phyloP scores from a whole-genome alignment of 179 eudicot species.

The Spinacia oleracea region DNA sequence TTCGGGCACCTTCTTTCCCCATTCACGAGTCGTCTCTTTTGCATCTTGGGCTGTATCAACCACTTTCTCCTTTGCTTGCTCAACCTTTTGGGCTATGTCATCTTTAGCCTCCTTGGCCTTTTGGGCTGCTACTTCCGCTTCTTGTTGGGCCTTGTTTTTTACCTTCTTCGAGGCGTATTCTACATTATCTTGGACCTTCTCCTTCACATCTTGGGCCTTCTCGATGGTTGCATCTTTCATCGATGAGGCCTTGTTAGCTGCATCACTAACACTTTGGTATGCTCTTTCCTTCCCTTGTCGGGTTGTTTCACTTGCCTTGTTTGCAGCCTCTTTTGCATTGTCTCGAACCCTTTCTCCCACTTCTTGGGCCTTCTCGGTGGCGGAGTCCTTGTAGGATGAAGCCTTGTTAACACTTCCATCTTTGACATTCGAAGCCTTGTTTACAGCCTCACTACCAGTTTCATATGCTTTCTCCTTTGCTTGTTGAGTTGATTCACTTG shows the following conservation, averaged over 20 bases:
- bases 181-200: not conserved
- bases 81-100: not conserved
- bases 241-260: not conserved
- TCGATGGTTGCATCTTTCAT: not conserved
- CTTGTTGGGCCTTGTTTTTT: not conserved
- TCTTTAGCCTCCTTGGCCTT: constrained; percentile 4
- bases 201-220: not conserved
- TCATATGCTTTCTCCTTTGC: constrained; percentile 5
- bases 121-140: not conserved
- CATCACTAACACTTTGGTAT: not conserved
- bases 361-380: not conserved
- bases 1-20: constrained; percentile 13
- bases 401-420: not conserved
- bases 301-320: not conserved
- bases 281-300: not conserved
- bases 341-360: not conserved
- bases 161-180: not conserved
- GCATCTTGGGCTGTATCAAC: not conserved
- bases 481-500: not conserved
- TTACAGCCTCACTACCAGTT: not conserved
- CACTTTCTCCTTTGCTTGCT: not conserved
- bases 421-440: not conserved
- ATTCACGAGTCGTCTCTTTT: not conserved
- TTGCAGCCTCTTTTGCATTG: constrained; percentile 1
- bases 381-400: not conserved